A percentile compares a stretch with the other conserved stretches of the same genome.
Conservation (phyloP, 495 filamentous ascomycete genomes). For the Hypoxylon fragiforme region DNA sequence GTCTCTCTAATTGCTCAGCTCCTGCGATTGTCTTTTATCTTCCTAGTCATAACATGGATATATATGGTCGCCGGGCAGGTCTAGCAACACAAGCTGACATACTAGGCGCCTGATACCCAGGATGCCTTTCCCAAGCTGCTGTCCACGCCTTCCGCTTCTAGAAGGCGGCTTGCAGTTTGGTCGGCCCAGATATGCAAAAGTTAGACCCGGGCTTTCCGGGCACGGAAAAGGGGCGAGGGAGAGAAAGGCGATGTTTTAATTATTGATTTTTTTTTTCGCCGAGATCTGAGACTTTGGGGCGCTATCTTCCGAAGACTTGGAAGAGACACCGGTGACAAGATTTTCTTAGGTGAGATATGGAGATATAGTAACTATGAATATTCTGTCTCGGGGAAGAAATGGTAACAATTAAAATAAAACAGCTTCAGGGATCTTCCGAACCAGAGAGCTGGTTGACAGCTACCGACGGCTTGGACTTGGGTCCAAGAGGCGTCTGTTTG, state of each 20-base stretch:
- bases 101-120: constrained; percentile 1
- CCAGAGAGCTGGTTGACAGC: constrained; percentile 35
- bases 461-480: constrained; percentile 36
- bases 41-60: constrained; percentile 2
- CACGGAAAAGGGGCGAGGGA: no score
- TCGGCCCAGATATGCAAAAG: neutral
- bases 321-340: no score
- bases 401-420: constrained; percentile 29
- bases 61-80: neutral
- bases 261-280: neutral
- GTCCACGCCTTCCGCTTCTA: constrained; percentile 5
- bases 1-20: neutral
- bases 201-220: neutral
- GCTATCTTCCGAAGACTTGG: constrained; percentile 8
- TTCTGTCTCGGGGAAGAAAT: constrained; percentile 12
- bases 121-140: no score
- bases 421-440: constrained; percentile 28
- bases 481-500: constrained; percentile 33
- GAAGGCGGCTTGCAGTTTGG: constrained; percentile 6
- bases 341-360: neutral
- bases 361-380: no score
- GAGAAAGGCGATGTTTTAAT: no score
- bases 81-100: constrained; percentile 5
- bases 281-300: constrained; percentile 2
- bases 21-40: neutral